phyloP scores from a whole-genome alignment of 441 rosid genomes.

The Brassica balearica region DNA sequence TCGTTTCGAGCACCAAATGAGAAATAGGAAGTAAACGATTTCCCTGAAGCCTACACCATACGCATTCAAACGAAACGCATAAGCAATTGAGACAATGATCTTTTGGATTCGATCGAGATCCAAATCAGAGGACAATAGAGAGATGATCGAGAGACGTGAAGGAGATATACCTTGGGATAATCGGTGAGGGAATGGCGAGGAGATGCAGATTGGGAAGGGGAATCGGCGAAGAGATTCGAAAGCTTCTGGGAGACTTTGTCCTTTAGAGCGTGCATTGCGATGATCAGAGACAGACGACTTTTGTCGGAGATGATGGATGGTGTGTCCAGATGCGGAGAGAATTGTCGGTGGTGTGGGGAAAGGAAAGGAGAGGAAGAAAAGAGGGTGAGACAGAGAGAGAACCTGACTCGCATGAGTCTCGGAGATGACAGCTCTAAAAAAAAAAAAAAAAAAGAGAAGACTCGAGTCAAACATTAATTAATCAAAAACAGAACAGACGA shows the following conservation, averaged over 20 bases:
- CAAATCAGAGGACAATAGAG: constrained; percentile 8
- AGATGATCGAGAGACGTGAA: background rate
- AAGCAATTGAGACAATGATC: background rate
- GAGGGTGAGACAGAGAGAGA: too few relatives aligned
- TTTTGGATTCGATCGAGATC: background rate
- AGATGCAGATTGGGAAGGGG: constrained; percentile 51
- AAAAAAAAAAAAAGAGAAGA: too few relatives aligned
- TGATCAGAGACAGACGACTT: background rate
- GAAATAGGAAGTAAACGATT: constrained; percentile 58
- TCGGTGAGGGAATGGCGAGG: constrained; percentile 46
- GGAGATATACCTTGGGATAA: constrained; percentile 51
- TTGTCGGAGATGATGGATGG: constrained; percentile 16
- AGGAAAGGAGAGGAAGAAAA: too few relatives aligned
- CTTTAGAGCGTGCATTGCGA: constrained; percentile 62
- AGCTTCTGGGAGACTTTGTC: constrained; percentile 76
- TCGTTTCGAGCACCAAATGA: constrained; percentile 45
- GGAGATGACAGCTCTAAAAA: too few relatives aligned
- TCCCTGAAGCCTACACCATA: constrained; percentile 66
- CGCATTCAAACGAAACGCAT: constrained; percentile 39
- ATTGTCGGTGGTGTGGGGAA: too few relatives aligned
- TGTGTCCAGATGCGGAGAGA: background rate
- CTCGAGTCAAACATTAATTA: too few relatives aligned
- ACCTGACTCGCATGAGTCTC: too few relatives aligned
- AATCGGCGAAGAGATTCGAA: constrained; percentile 73
- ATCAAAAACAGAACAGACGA: too few relatives aligned